These are phyloP conservation scores for Kurtzmaniella quercitrusa DNA, from an alignment of 1,139 yeast species.

Conservation along the genomic window DNA sequence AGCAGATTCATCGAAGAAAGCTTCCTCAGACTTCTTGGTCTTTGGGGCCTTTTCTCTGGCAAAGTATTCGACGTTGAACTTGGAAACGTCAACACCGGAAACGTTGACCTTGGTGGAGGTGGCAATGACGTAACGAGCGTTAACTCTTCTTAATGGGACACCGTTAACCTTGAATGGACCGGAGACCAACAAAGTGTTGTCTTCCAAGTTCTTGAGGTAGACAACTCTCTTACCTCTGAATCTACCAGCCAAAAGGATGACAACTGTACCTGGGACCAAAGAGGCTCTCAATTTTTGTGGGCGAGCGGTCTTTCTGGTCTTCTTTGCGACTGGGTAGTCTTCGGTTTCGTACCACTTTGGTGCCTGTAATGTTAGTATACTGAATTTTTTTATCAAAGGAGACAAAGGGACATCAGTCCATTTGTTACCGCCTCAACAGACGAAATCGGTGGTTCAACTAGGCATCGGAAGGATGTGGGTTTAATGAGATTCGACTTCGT, in stretches of 20 bases:
- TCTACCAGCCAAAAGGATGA: constrained; percentile 98
- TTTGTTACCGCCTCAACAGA: not conserved
- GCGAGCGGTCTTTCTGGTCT: constrained; percentile 85
- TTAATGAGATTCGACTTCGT: too few species aligned
- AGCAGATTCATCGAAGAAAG: constrained; percentile 86
- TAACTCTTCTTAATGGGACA: constrained; percentile 99
- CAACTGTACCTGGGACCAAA: constrained; percentile 97
- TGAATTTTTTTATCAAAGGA: constrained; percentile 4
- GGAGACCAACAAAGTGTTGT: constrained; percentile 95
- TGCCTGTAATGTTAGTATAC: constrained; percentile 53
- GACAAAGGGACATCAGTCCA: not conserved
- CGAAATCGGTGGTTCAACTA: not conserved
- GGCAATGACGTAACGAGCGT: constrained; percentile 98
- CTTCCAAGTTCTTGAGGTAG: constrained; percentile 95
- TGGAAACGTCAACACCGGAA: constrained; percentile 78
- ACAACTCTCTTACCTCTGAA: constrained; percentile 99
- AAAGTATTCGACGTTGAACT: constrained; percentile 94
- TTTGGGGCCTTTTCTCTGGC: constrained; percentile 91
- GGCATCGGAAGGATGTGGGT: too few species aligned
- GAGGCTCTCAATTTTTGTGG: constrained; percentile 97
- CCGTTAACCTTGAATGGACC: constrained; percentile 99
- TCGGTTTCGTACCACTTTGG: constrained; percentile 97
- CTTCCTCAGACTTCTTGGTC: constrained; percentile 84
- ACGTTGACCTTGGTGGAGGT: constrained; percentile 91
- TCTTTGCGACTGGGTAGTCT: constrained; percentile 84